These are phyloP conservation scores for Pseudogymnoascus sp. DNA, from an alignment of 2,329 filamentous ascomycete genomes.

Conservation along the genomic window DNA sequence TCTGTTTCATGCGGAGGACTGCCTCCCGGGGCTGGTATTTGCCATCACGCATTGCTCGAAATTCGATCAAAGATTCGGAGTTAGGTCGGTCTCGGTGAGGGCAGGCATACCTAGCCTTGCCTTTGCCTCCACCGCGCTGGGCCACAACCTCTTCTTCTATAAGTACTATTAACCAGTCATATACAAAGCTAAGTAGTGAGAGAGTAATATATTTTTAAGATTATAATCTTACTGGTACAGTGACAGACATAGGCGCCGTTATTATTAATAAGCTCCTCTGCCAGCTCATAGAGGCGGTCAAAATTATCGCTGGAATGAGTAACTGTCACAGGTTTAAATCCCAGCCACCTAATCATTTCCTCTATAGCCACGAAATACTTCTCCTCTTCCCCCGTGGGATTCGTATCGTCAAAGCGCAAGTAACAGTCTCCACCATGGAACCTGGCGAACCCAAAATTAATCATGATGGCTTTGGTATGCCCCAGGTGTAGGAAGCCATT, in stretches of 20 bases:
- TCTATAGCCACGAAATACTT: constrained; percentile 79
- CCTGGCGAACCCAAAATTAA: constrained; percentile 92
- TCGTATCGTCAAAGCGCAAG: constrained; percentile 86
- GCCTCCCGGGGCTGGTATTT: constrained; percentile 81
- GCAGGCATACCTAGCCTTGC: constrained; percentile 68
- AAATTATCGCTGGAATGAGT: constrained; percentile 91
- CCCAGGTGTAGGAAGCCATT: constrained; percentile 93
- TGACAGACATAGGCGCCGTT: constrained; percentile 79
- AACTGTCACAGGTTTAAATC: constrained; percentile 68
- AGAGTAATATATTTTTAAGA: too few relatives aligned
- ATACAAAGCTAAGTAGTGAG: too few relatives aligned
- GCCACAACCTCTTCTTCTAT: constrained; percentile 69
- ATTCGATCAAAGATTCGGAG: constrained; percentile 72
- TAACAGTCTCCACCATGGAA: constrained; percentile 60
- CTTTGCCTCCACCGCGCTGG: constrained; percentile 71
- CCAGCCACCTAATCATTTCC: constrained; percentile 80
- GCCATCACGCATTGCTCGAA: constrained; percentile 86
- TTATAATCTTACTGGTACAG: constrained; percentile 42
- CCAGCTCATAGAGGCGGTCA: constrained; percentile 73
- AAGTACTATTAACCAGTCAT: background rate
- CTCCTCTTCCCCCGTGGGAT: constrained; percentile 87
- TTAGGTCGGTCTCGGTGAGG: constrained; percentile 65
- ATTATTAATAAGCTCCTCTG: constrained; percentile 70
- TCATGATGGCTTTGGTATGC: constrained; percentile 88
- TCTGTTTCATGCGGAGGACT: constrained; percentile 88